Percentiles rank a stretch among this genome's conserved stretches.
These are phyloP conservation scores for Plectosphaerella cucumerina DNA, from an alignment of 2,329 filamentous ascomycete genomes.

Conservation along the genomic window DNA sequence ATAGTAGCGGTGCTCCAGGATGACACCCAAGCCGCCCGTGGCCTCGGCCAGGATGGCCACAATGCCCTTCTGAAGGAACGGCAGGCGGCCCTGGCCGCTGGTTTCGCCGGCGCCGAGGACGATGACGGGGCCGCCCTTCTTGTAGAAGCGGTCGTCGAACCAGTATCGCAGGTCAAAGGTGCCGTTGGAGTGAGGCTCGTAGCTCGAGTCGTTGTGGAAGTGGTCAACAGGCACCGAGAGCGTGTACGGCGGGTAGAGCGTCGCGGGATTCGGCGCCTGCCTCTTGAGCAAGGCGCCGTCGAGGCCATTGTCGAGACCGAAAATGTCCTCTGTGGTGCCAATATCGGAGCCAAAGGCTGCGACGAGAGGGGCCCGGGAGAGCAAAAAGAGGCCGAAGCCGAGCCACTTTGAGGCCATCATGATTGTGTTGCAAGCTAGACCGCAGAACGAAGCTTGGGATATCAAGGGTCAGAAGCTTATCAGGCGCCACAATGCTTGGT, in stretches of 20 bases:
- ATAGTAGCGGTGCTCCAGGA: constrained; percentile 87
- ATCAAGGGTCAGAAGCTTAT: background rate
- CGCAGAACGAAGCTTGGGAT: background rate
- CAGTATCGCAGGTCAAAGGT: constrained; percentile 74
- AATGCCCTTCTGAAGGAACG: constrained; percentile 74
- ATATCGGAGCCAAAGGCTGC: background rate
- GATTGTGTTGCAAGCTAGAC: background rate
- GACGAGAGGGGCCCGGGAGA: background rate
- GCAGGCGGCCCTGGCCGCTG: constrained; percentile 55
- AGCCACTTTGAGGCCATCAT: background rate
- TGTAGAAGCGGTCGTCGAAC: constrained; percentile 75
- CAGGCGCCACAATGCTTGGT: background rate
- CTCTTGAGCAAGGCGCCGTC: background rate
- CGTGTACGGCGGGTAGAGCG: constrained; percentile 31
- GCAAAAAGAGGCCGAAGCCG: background rate
- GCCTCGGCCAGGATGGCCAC: constrained; percentile 65
- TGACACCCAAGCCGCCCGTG: constrained; percentile 69
- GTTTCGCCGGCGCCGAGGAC: constrained; percentile 72
- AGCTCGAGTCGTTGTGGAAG: constrained; percentile 74
- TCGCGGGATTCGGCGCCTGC: constrained; percentile 1
- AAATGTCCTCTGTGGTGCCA: background rate
- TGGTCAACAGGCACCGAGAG: constrained; percentile 64
- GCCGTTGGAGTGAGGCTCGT: constrained; percentile 69
- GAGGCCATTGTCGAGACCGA: background rate
- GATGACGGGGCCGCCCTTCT: constrained; percentile 75